Percentiles rank a stretch among this genome's conserved stretches.
Conservation (phyloP, 768 basidiomycete species). For the Tremella yokohamensis region DNA sequence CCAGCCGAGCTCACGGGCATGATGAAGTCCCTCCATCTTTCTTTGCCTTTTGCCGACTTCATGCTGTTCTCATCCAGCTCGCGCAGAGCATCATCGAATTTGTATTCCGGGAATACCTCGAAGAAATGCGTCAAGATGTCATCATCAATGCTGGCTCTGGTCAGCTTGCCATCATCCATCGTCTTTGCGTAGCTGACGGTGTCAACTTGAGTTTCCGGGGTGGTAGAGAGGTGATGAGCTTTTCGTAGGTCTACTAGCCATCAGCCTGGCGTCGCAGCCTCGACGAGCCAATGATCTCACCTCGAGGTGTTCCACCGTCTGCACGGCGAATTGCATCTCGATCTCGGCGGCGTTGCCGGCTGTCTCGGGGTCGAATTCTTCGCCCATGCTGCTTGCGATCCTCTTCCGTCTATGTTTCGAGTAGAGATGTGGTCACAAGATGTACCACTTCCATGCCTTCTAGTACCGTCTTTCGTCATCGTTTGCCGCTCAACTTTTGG, state of each 20-base stretch:
- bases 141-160: slow-evolving; percentile 67
- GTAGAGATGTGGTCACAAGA: neutral
- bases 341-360: slow-evolving; percentile 94
- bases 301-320: slow-evolving; percentile 93
- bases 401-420: slow-evolving; percentile 8
- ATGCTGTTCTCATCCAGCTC: slow-evolving; percentile 84
- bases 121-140: slow-evolving; percentile 79
- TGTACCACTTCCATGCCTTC: no score
- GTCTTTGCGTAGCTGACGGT: slow-evolving; percentile 57
- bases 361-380: slow-evolving; percentile 74
- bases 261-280: neutral
- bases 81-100: slow-evolving; percentile 53
- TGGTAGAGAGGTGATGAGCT: slow-evolving; percentile 73
- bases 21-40: slow-evolving; percentile 85
- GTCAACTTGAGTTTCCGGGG: slow-evolving; percentile 77
- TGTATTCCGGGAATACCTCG: slow-evolving; percentile 74
- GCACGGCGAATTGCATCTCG: slow-evolving; percentile 97
- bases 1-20: slow-evolving; percentile 47
- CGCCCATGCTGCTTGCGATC: slow-evolving; percentile 19
- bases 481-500: no score
- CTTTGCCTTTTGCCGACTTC: slow-evolving; percentile 84
- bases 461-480: no score
- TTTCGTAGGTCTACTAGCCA: slow-evolving; percentile 79
- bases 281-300: slow-evolving; percentile 50
- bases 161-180: neutral